phyloP scores from a whole-genome alignment of 306 rosid genomes.

The Begonia masoniana region DNA sequence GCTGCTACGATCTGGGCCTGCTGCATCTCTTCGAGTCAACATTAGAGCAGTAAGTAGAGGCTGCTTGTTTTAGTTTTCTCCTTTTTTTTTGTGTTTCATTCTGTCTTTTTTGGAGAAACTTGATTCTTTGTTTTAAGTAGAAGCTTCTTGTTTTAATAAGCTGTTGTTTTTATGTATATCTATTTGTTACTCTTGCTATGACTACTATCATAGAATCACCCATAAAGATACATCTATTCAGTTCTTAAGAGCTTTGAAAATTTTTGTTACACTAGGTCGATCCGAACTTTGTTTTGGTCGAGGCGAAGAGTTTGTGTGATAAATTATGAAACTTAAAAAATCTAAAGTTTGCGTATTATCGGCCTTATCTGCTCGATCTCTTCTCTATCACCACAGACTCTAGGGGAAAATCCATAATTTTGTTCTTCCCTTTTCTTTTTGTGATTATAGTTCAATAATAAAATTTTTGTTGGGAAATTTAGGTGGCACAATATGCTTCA shows the following conservation, averaged over 20 bases:
- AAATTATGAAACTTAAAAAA: no score
- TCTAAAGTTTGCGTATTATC: no score
- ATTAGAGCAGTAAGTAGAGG: conserved; percentile 65
- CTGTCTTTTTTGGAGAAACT: not conserved
- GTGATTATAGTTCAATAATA: not conserved
- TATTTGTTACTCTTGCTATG: not conserved
- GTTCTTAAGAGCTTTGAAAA: conserved; percentile 11
- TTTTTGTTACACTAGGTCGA: not conserved
- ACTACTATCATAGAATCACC: not conserved
- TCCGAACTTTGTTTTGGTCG: no score
- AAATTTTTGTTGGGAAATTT: conserved; percentile 14
- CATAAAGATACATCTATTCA: not conserved
- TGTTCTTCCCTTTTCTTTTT: no score
- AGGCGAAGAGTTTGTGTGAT: no score
- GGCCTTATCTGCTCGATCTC: no score
- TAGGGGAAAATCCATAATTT: no score
- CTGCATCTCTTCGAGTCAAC: conserved; percentile 71
- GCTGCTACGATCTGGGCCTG: conserved; percentile 79
- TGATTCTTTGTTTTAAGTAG: no score
- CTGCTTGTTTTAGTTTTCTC: conserved; percentile 6
- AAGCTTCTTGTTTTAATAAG: not conserved
- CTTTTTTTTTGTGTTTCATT: conserved; percentile 6
- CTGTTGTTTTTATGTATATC: not conserved
- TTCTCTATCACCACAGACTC: no score
- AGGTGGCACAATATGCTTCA: conserved; percentile 88